Base-by-base conservation (phyloP, 495 filamentous ascomycete species). In the Hypomontagnella monticulosa region DNA sequence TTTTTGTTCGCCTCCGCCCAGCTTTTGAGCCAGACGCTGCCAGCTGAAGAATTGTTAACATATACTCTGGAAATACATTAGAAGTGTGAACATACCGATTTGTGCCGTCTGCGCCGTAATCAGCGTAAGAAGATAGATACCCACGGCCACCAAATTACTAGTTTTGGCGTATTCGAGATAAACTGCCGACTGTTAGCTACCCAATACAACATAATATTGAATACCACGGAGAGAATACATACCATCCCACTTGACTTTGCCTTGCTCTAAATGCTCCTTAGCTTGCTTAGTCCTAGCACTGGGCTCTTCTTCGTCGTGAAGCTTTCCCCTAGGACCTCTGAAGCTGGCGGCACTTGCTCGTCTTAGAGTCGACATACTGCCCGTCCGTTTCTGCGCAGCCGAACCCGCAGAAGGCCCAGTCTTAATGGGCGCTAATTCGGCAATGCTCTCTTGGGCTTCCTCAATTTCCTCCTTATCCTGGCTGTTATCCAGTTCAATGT, bases 181-280 rank as follows among this genome's bases (percentile, higher is more conserved):
- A 1, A 96, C 91, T 77, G 43, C 32, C 34, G 15, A 43, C 15
- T 52, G 44, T 79, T 44, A 76, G 74, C 51, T 57, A 59, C 23
- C 7, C 6, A 3, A 34, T 41, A 2, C 4, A 3, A 48, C 6
- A 12, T 11, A 12, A 14, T 20, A 33, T 37, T 46, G n/a, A 32
- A 3, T 37, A n/a, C 20, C 36, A 20, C 0, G 9, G 11, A 34
- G 30, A 32, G n/a, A 61, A 37, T 1, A 58, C 75, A 38, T 76
- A 83, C 80, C 80, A 67, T 87, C 84, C 93, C 96, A 97, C 75
- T 97, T 97, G 57, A 99, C 96, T 73, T 97, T 97, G 44, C 96
- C 96, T 74, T 98, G 92, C 73, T 97, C 91, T 0, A 85, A 85
- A 51, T 87, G 86, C 75, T 99, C 96, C 73, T 96, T 93, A 12